phyloP scores from a whole-genome alignment of 768 basidiomycete species.

The Amanita subjunquillea region DNA sequence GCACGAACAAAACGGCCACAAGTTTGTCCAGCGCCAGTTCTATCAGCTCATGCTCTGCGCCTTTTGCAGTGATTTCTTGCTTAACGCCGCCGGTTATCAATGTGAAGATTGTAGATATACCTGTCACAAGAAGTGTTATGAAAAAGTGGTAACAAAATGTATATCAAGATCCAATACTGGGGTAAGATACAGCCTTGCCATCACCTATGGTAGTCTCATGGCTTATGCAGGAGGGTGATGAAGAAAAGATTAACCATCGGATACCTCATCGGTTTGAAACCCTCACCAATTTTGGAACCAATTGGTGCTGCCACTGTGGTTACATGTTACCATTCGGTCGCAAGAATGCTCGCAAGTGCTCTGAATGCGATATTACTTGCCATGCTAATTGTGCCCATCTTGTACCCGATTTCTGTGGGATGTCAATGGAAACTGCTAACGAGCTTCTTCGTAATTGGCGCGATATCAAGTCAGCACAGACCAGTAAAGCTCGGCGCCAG shows the following conservation, averaged over 20 bases:
- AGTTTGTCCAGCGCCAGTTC: conserved; percentile 95
- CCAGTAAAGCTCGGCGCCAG: conserved; percentile 25
- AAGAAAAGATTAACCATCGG: conserved; percentile 97
- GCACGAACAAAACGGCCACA: conserved; percentile 99
- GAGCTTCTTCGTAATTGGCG: conserved; percentile 83
- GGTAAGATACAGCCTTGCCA: conserved; percentile 36
- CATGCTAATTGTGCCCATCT: conserved; percentile 97
- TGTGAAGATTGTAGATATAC: conserved; percentile 99
- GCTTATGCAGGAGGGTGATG: conserved; percentile 73
- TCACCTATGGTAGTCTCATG: neutral
- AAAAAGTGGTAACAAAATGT: conserved; percentile 98
- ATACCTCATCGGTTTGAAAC: conserved; percentile 98
- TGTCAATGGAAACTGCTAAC: conserved; percentile 99
- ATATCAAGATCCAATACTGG: conserved; percentile 95
- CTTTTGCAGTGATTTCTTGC: conserved; percentile 94
- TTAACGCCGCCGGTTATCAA: conserved; percentile 96
- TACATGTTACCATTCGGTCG: conserved; percentile 95
- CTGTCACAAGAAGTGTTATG: conserved; percentile 98
- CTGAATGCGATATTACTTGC: conserved; percentile 93
- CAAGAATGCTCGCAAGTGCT: conserved; percentile 93
- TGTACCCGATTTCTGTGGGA: conserved; percentile 98
- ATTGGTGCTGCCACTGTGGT: conserved; percentile 99
- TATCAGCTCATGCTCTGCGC: conserved; percentile 98
- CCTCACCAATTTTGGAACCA: conserved; percentile 92
- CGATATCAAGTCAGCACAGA: conserved; percentile 62